Base-by-base conservation (phyloP, 2,329 filamentous ascomycete genomes). In the Trichoderma koningiopsis region DNA sequence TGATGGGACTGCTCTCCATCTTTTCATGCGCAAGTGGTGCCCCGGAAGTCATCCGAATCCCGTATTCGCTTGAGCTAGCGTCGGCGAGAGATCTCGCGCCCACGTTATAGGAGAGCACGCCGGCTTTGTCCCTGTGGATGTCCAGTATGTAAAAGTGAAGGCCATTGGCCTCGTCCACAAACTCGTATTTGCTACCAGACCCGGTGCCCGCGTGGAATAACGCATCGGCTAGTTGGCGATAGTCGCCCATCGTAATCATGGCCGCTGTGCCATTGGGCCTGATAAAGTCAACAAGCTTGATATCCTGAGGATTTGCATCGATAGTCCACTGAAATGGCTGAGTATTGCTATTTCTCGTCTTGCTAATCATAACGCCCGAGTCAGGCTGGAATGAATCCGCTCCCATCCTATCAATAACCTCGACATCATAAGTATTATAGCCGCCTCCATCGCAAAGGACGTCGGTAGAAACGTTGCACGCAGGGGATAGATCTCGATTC, bases 241-340 rank as follows among this genome's bases (percentile, higher is more conserved):
- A 87, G 73, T 87, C 85, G 22, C 85, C 85, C 37, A 86, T 75
- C 4, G 82, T 84, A 72, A 84, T 79, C 77, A 82, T 83, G 11
- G 79, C 75, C 1, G 79, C 76, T 0, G 81, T 83, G 29, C 85
- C 84, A 63, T 86, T 82, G 1, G 85, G 84, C 0, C 81, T 78
- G 72, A 80, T 77, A 71, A 85, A 87, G 72, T 87, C 84, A 6
- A 85, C 75, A 0, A 86, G 79, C 11, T 78, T 74, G 59, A 86
- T 84, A 68, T 87, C 84, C 70, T 86, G 77, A 0, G 85, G 84
- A 74, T 86, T 85, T 2, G 85, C 85, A 70, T 87, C 85, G 49
- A 87, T 84, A 29, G 80, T 80, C 84, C 85, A 87, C 70, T 87
- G 84, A 78, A 86, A 86, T 0, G 85, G 85, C 71, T 79, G 74